Evolutionary conservation across 2,329 filamentous ascomycete species (phyloP), one percentile per base, ranked within the genome.

Genomic region (Cercospora canescens): DNA sequence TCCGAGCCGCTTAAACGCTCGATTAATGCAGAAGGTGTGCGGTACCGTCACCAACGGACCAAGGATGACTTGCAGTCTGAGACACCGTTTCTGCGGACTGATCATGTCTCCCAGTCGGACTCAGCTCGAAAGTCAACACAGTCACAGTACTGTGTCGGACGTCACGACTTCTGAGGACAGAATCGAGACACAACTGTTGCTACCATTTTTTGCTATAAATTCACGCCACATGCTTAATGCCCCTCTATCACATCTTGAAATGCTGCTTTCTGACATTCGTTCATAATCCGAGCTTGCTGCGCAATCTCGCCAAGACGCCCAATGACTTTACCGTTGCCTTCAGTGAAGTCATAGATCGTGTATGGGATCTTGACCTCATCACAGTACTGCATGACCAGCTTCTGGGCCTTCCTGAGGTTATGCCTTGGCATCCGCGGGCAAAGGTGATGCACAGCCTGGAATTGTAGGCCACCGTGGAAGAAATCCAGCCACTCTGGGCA

Each of bases 401-500:
- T 80, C 78, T 91, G 89, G 2, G 85, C 83, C 68, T 81, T 79
- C 60, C 89, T 82, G 9, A 91, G 78, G 75, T 91, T 91, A 76
- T 91, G 89, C 26, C 89, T 79, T 1, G 89, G 89, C 61, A 91
- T 82, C 4, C 89, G 83, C 2, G 89, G 89, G 73, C 88, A 91
- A 11, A 91, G 77, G 70, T 92, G 89, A 76, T 92, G 89, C 2
- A 91, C 85, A 6, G 86, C 88, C 77, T 91, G 89, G 78, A 91
- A 92, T 78, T 91, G 89, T 30, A 92, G 81, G 1, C 89, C 89
- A 57, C 89, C 89, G 75, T 92, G 89, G 74, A 91, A 83, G 71
- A 88, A 91, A 75, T 92, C 89, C 28, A 92, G 79, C 89, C 89
- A 92, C 26, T 83, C 80, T 0, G 89, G 89, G 77, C 89, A 91